A percentile compares a stretch with the other conserved stretches of the same genome.
phyloP scores from a whole-genome alignment of 176 grass and related monocot species.

The Oryza officinalis region DNA sequence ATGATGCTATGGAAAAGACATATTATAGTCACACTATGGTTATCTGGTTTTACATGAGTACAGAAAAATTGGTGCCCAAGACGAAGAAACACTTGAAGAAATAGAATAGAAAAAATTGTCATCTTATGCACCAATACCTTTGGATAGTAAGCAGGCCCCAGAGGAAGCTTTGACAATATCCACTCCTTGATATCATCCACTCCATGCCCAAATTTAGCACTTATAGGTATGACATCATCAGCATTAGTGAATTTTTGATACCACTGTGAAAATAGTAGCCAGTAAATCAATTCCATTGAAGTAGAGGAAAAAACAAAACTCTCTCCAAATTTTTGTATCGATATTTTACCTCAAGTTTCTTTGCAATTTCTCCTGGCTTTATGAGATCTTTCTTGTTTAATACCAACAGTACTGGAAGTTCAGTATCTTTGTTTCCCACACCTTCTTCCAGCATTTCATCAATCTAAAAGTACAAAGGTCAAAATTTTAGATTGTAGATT shows the following conservation, averaged over 20 bases:
- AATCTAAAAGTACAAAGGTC: slow-evolving; percentile 48
- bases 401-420: slow-evolving; percentile 67
- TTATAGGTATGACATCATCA: slow-evolving; percentile 95
- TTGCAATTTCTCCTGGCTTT: slow-evolving; percentile 96
- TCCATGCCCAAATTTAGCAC: slow-evolving; percentile 92
- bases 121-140: slow-evolving; percentile 52
- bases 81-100: neutral
- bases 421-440: slow-evolving; percentile 50
- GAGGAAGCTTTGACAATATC: slow-evolving; percentile 87
- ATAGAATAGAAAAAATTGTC: neutral
- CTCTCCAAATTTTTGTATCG: neutral
- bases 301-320: neutral
- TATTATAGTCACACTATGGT: neutral
- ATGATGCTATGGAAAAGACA: neutral
- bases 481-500: neutral
- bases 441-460: slow-evolving; percentile 84
- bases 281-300: slow-evolving; percentile 11
- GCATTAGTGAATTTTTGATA: slow-evolving; percentile 80
- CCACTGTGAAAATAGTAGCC: slow-evolving; percentile 56
- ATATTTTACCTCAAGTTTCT: slow-evolving; percentile 68
- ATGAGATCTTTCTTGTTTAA: slow-evolving; percentile 96
- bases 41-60: neutral
- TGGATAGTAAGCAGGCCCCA: slow-evolving; percentile 93
- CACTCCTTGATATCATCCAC: slow-evolving; percentile 90
- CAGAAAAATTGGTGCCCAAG: neutral